A percentile compares a stretch with the other conserved stretches of the same genome.
Conservation (phyloP, 169 alveolate genomes). For the Cyclospora cayetanensis region DNA sequence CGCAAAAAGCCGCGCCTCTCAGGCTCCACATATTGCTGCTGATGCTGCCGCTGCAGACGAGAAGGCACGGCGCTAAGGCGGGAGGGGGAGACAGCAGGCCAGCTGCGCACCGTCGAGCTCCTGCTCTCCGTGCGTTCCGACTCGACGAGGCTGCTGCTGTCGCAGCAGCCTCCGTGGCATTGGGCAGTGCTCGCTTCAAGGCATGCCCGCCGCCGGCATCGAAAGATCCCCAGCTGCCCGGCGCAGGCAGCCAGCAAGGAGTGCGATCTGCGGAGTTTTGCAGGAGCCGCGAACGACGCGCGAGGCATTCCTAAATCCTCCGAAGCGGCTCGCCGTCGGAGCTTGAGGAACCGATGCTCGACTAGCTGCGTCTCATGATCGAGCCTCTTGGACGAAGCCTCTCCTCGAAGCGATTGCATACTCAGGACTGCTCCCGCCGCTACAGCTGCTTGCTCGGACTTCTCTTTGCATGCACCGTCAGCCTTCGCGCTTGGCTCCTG, state of each 20-base stretch:
- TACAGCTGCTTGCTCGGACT: no score
- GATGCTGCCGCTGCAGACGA: no score
- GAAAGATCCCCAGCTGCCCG: slow-evolving; percentile 36
- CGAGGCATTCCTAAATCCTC: slow-evolving; percentile 22
- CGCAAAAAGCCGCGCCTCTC: background rate
- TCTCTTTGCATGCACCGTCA: background rate
- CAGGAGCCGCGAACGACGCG: background rate
- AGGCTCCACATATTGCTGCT: slow-evolving; percentile 6
- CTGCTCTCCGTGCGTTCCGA: background rate
- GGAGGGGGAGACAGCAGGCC: no score
- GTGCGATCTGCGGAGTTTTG: slow-evolving; percentile 32
- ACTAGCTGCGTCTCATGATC: background rate
- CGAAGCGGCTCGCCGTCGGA: slow-evolving; percentile 37
- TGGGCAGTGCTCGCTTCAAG: no score
- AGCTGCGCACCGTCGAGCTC: slow-evolving; percentile 6
- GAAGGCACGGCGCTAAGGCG: no score
- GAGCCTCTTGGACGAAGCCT: background rate
- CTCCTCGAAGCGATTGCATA: background rate
- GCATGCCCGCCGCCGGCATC: slow-evolving; percentile 24
- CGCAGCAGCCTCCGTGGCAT: slow-evolving; percentile 30
- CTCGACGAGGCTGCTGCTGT: background rate
- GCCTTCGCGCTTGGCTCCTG: slow-evolving; percentile 18
- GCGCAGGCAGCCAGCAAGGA: slow-evolving; percentile 25
- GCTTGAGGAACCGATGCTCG: background rate
- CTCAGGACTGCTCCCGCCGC: no score